Percentiles rank a stretch among this genome's conserved stretches.
phyloP scores from a whole-genome alignment of 1,284 basidiomycete species.

The Ustilago trichophora region DNA sequence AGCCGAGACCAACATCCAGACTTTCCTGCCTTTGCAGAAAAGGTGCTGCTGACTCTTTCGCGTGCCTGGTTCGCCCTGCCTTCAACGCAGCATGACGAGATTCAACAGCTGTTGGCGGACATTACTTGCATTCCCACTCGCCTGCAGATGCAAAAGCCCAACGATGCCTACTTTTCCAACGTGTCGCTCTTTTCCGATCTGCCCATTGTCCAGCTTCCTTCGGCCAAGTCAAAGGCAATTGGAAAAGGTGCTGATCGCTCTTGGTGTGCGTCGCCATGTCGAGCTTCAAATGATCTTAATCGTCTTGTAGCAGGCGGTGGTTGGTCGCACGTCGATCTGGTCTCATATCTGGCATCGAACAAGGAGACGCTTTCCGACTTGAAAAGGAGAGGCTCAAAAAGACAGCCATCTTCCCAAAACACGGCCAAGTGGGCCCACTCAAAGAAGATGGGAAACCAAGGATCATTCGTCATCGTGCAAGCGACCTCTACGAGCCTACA shows the following conservation, averaged over 20 bases:
- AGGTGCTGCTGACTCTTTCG: conserved; percentile 77
- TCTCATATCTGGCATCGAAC: conserved; percentile 78
- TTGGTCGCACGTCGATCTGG: conserved; percentile 68
- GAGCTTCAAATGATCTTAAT: conserved; percentile 70
- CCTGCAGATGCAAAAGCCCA: conserved; percentile 77
- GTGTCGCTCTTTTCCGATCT: conserved; percentile 89
- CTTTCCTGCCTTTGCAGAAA: conserved; percentile 83
- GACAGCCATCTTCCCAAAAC: conserved; percentile 80
- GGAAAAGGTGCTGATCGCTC: conserved; percentile 78
- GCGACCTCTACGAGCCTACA: conserved; percentile 77
- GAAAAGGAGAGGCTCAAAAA: conserved; percentile 79
- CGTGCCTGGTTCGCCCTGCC: conserved; percentile 80
- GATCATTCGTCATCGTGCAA: conserved; percentile 56
- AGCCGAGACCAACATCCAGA: conserved; percentile 74
- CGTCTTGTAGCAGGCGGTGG: conserved; percentile 67
- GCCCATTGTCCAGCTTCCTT: conserved; percentile 77
- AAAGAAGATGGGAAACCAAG: conserved; percentile 55
- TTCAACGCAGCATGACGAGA: conserved; percentile 72
- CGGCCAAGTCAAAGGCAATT: conserved; percentile 77
- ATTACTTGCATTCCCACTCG: conserved; percentile 86
- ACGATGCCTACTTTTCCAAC: conserved; percentile 85
- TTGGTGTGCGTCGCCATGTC: conserved; percentile 91
- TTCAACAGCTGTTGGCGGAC: conserved; percentile 73
- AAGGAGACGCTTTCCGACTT: conserved; percentile 74
- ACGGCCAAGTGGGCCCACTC: conserved; percentile 67